Percentiles rank a stretch among this genome's conserved stretches.
phyloP scores from a whole-genome alignment of 306 rosid species.

The Mimosa bimucronata region DNA sequence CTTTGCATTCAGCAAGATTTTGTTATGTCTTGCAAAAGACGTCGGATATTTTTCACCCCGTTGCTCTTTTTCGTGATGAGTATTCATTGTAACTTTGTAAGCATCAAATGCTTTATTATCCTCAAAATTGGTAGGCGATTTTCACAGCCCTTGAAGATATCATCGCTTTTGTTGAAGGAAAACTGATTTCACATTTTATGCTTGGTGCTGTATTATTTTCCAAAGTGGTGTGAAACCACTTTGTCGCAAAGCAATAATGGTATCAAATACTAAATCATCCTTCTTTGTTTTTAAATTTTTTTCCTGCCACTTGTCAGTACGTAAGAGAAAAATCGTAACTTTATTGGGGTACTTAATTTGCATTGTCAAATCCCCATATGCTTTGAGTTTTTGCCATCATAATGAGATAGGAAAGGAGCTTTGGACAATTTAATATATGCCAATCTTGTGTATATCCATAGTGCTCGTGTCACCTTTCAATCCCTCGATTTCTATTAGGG shows the following conservation, averaged over 20 bases:
- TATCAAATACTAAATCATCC: neutral
- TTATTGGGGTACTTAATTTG: neutral
- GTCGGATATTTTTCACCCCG: neutral
- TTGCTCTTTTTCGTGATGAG: neutral
- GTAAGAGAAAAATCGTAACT: neutral
- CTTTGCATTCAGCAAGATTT: slow-evolving; percentile 18
- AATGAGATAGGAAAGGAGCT: neutral
- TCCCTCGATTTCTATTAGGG: neutral
- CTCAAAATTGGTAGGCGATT: slow-evolving; percentile 3
- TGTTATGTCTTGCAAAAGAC: slow-evolving; percentile 13
- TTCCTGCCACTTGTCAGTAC: neutral
- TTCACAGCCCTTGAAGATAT: neutral
- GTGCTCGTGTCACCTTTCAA: neutral
- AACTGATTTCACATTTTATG: neutral
- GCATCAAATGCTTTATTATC: neutral
- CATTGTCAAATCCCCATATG: neutral
- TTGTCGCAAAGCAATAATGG: neutral
- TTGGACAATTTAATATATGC: neutral
- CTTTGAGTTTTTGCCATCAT: neutral
- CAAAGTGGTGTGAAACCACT: neutral
- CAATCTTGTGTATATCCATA: neutral
- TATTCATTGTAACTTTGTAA: slow-evolving; percentile 20
- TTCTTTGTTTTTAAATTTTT: neutral
- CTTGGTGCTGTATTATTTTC: neutral
- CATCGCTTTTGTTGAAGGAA: neutral